Conservation (phyloP, 768 basidiomycete species). For the Boletellus sp. region DNA sequence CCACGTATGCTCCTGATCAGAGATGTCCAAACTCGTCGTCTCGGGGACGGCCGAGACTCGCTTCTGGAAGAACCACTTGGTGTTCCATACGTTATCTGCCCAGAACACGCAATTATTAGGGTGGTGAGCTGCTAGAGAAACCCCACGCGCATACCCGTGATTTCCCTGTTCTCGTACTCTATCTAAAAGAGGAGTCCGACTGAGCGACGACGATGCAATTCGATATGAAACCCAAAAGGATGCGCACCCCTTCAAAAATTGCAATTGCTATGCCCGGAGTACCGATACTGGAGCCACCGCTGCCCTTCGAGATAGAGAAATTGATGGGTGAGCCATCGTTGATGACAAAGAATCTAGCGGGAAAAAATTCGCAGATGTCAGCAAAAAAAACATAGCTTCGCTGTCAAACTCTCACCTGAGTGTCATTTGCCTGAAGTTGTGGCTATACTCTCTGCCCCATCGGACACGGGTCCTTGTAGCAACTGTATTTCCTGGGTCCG, state of each 20-base stretch:
- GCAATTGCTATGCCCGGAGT: too few species aligned
- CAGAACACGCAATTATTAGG: background rate
- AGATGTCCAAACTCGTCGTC: background rate
- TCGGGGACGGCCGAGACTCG: background rate
- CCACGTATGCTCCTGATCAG: background rate
- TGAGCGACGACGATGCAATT: too few species aligned
- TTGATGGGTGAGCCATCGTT: constrained; percentile 4
- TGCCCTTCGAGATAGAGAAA: too few species aligned
- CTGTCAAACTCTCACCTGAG: constrained; percentile 1
- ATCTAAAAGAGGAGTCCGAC: background rate
- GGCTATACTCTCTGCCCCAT: constrained; percentile 8
- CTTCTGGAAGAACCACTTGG: constrained; percentile 5
- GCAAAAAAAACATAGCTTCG: too few species aligned
- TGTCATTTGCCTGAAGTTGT: background rate
- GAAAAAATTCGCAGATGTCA: too few species aligned
- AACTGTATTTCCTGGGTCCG: background rate
- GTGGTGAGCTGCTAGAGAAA: background rate
- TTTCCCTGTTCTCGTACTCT: background rate
- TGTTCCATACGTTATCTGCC: constrained; percentile 11
- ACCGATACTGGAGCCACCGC: too few species aligned
- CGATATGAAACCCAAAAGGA: too few species aligned
- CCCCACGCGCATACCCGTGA: background rate
- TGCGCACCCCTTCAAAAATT: too few species aligned
- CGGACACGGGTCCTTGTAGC: constrained; percentile 9
- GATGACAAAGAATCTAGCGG: constrained; percentile 2